Conservation (phyloP, 2,329 filamentous ascomycete species). For the Mycogone perniciosa region DNA sequence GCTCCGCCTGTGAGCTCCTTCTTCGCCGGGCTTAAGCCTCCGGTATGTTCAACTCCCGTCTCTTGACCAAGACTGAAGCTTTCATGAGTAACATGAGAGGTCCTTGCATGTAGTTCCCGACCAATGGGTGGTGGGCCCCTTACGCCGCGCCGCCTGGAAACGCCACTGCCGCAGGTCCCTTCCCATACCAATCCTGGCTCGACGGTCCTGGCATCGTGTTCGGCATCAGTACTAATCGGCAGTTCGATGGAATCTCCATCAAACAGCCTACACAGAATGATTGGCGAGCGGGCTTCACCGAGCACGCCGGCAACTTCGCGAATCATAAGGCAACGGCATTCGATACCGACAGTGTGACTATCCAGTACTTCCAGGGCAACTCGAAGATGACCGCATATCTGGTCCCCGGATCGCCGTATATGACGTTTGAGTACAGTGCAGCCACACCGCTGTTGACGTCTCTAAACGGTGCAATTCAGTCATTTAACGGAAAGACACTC, state of each 20-base stretch:
- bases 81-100: too few species aligned
- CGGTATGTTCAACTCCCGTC: constrained; percentile 12
- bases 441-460: constrained; percentile 17
- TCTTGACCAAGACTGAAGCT: background rate
- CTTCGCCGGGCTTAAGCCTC: constrained; percentile 19
- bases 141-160: constrained; percentile 19
- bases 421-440: constrained; percentile 18
- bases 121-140: constrained; percentile 20
- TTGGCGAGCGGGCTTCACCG: constrained; percentile 19
- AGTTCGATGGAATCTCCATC: constrained; percentile 20
- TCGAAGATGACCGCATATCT: constrained; percentile 17
- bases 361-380: constrained; percentile 19
- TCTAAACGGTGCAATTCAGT: constrained; percentile 16
- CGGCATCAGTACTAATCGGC: constrained; percentile 17
- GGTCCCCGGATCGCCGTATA: constrained; percentile 19
- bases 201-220: constrained; percentile 18
- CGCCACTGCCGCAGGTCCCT: constrained; percentile 18
- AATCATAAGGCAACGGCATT: constrained; percentile 21
- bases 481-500: constrained; percentile 18
- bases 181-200: constrained; percentile 19
- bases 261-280: constrained; percentile 19
- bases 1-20: constrained; percentile 17
- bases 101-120: constrained; percentile 15
- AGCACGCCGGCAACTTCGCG: constrained; percentile 18
- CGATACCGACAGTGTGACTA: constrained; percentile 18